These are phyloP conservation scores for Fusarium foetens DNA, from an alignment of 2,329 filamentous ascomycete genomes.

Conservation along the genomic window DNA sequence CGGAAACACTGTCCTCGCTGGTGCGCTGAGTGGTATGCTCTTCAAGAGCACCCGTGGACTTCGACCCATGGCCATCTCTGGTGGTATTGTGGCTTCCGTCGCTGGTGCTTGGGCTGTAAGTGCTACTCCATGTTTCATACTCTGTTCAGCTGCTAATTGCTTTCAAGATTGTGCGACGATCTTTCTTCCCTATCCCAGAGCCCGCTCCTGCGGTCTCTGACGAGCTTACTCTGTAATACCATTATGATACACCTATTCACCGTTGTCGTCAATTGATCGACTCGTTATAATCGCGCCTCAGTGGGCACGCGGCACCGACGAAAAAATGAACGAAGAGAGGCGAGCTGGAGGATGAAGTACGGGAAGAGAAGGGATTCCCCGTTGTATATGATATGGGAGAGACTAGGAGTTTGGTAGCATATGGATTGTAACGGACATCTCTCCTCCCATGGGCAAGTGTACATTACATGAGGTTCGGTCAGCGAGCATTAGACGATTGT, in stretches of 20 bases:
- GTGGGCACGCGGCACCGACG: conserved; percentile 7
- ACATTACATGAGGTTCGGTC: conserved; percentile 58
- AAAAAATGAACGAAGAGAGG: conserved; percentile 18
- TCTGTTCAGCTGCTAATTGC: conserved; percentile 3
- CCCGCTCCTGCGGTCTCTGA: conserved; percentile 43
- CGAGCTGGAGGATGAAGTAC: conserved; percentile 20
- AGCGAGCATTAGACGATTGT: conserved; percentile 59
- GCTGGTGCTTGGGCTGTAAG: conserved; percentile 93
- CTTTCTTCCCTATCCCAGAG: conserved; percentile 55
- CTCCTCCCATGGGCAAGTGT: conserved; percentile 63
- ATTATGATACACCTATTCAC: conserved; percentile 31
- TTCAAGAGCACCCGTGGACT: conserved; percentile 96
- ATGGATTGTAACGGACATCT: conserved; percentile 59
- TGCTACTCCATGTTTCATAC: conserved; percentile 40
- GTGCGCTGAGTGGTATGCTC: conserved; percentile 87
- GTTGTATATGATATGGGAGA: conserved; percentile 48
- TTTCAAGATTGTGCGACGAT: conserved; percentile 52
- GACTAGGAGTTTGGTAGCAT: conserved; percentile 46
- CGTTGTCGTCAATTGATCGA: conserved; percentile 26
- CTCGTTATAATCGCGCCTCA: conserved; percentile 37
- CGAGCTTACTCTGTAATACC: conserved; percentile 47
- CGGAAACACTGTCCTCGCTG: conserved; percentile 86
- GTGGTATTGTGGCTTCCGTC: conserved; percentile 85
- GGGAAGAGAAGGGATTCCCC: conserved; percentile 26
- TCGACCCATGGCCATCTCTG: conserved; percentile 93